A percentile compares a stretch with the other conserved stretches of the same genome.
Conservation (phyloP, 2,329 filamentous ascomycete species). For the Helotiales sp. region DNA sequence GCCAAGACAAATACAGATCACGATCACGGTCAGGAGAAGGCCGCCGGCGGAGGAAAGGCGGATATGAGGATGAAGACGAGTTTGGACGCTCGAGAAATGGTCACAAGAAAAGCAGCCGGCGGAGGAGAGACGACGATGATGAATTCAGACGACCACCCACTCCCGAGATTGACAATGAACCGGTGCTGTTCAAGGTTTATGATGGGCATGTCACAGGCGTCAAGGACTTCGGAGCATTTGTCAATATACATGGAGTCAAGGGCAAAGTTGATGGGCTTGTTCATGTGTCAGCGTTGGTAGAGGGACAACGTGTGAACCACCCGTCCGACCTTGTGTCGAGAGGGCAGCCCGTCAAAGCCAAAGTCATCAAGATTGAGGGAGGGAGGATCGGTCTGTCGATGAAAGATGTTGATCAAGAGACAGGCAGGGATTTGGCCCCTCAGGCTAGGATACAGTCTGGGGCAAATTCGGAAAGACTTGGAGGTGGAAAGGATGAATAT, state of each 20-base stretch:
- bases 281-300: slow-evolving; percentile 85
- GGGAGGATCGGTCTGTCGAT: slow-evolving; percentile 85
- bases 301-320: slow-evolving; percentile 85
- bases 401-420: slow-evolving; percentile 94
- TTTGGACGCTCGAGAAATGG: slow-evolving; percentile 51
- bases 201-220: slow-evolving; percentile 86
- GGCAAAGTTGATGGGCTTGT: slow-evolving; percentile 92
- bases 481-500: slow-evolving; percentile 63
- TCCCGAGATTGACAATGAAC: slow-evolving; percentile 77
- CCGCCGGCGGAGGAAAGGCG: slow-evolving; percentile 42
- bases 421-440: slow-evolving; percentile 79
- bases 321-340: slow-evolving; percentile 82
- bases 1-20: slow-evolving; percentile 46
- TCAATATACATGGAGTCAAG: slow-evolving; percentile 82
- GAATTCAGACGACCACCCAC: slow-evolving; percentile 65
- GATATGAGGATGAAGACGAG: slow-evolving; percentile 59
- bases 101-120: slow-evolving; percentile 43
- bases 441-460: slow-evolving; percentile 80
- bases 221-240: slow-evolving; percentile 95
- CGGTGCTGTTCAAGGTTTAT: slow-evolving; percentile 84
- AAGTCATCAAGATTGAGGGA: slow-evolving; percentile 84
- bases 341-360: slow-evolving; percentile 87
- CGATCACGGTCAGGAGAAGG: slow-evolving; percentile 52
- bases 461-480: slow-evolving; percentile 83
- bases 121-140: slow-evolving; percentile 51